Evolutionary conservation across 257 asterid genomes (phyloP), one percentile per base, ranked within the genome.

Genomic region (Agastache rugosa): DNA sequence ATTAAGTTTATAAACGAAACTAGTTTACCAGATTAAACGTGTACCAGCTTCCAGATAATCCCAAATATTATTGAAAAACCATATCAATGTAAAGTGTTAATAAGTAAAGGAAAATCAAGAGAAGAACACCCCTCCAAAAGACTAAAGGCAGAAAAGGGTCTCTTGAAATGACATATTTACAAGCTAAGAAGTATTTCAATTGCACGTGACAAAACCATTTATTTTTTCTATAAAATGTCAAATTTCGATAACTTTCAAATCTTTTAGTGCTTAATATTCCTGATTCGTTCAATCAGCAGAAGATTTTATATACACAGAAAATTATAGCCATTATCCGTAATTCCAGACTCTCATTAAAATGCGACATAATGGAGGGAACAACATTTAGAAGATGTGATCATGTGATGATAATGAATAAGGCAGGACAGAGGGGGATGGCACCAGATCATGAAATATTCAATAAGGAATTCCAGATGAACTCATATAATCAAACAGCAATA

Each of bases 401-500:
- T 2, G 71, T 2, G 41, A 42, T 41, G 41, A 22, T 41, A 11
- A 20, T 41, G 69, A 15, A 41, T 4, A 34, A 35, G 29, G 47
- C 6, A 31, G 1, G 37, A 31, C 34, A 29, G 34, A 29, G 34
- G 34, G 34, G 34, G 37, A 31, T 31, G 37, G 37, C 31, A 55
- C 10, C 48, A 42, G 73, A 55, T 65, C 53, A 20, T 31, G 11
- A 25, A 54, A 56, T 3, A 41, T 35, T 15, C 79, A 60, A 14
- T 25, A 54, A 59, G 62, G 56, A 48, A 67, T 63, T 11, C 6
- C 44, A 47, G 53, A 54, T 42, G 72, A 77, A 15, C 22, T 16
- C 29, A 71, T 42, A 44, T 22, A 67, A 16, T 62, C 45, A 53
- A 29, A 37, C 63, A 37, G 55, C 50, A 34, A 20, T 12, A 44